Evolutionary conservation across 352 stramenopile genomes (phyloP).

Genomic region (Phytophthora vignae): DNA sequence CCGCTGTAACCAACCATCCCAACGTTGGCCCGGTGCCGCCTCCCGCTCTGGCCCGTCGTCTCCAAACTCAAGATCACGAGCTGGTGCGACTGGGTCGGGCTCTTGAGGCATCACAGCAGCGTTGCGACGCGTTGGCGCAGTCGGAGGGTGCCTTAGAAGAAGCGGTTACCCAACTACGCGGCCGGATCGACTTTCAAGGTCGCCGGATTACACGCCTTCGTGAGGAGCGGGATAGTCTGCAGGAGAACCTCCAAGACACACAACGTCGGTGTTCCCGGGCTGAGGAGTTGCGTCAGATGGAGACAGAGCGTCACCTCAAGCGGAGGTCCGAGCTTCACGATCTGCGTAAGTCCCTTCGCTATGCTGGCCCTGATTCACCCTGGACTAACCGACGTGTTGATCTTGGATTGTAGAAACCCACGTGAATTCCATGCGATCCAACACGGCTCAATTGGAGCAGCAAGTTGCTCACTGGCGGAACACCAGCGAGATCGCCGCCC

Average conservation of each 20-base stretch:
- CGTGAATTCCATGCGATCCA: too few species aligned
- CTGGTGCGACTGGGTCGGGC: neutral
- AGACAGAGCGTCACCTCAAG: neutral
- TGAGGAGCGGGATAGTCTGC: neutral
- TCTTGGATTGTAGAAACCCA: too few species aligned
- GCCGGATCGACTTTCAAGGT: neutral
- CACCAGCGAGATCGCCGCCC: too few species aligned
- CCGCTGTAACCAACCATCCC: neutral
- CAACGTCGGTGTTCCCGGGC: neutral
- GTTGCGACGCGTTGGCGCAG: neutral
- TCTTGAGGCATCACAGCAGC: neutral
- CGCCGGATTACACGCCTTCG: neutral
- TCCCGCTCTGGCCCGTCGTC: neutral
- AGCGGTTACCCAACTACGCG: neutral
- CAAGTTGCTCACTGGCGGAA: too few species aligned
- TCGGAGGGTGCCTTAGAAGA: neutral
- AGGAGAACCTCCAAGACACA: neutral
- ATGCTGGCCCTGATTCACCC: too few species aligned
- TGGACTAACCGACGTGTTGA: too few species aligned
- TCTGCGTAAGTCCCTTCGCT: too few species aligned
- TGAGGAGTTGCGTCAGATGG: neutral
- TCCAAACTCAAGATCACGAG: neutral
- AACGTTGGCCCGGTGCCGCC: neutral
- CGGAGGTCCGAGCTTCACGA: neutral
- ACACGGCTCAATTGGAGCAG: too few species aligned